phyloP scores from a whole-genome alignment of 768 basidiomycete species.

The Ephemerocybe angulata region DNA sequence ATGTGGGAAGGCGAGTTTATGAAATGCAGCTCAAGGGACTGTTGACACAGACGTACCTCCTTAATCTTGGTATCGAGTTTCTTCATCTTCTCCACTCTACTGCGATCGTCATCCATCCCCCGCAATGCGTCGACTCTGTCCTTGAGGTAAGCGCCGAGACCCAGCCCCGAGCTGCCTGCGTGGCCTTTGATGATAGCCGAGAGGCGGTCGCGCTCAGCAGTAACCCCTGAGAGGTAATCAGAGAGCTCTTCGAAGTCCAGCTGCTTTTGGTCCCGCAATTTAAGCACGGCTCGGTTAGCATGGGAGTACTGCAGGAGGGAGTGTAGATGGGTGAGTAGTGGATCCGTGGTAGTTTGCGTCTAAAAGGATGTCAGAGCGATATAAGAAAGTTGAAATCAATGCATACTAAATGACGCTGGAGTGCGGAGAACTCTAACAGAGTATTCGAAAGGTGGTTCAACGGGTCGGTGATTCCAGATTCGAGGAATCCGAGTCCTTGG shows the following conservation, averaged over 20 bases:
- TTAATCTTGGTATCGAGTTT: constrained; percentile 94
- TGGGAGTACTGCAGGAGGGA: constrained; percentile 92
- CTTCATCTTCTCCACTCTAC: constrained; percentile 88
- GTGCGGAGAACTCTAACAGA: constrained; percentile 88
- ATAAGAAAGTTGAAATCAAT: neutral
- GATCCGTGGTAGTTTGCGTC: constrained; percentile 90
- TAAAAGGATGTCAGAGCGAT: constrained; percentile 26
- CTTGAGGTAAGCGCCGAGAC: constrained; percentile 84
- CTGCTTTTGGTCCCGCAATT: constrained; percentile 96
- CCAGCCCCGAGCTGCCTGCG: constrained; percentile 79
- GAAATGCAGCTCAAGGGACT: constrained; percentile 1
- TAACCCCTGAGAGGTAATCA: constrained; percentile 90
- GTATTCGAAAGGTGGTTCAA: constrained; percentile 96
- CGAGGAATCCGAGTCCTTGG: constrained; percentile 95
- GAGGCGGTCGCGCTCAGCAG: constrained; percentile 87
- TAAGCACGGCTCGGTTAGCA: constrained; percentile 90
- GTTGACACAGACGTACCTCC: constrained; percentile 54
- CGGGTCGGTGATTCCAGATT: constrained; percentile 97
- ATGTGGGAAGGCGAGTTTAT: constrained; percentile 11
- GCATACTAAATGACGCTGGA: constrained; percentile 77
- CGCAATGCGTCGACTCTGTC: constrained; percentile 90
- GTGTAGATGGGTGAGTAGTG: constrained; percentile 86
- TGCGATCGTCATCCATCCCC: constrained; percentile 90
- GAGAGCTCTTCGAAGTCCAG: constrained; percentile 97
- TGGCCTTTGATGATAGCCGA: constrained; percentile 88